Conservation (phyloP, 495 filamentous ascomycete species). For the Xylaria nigripes region DNA sequence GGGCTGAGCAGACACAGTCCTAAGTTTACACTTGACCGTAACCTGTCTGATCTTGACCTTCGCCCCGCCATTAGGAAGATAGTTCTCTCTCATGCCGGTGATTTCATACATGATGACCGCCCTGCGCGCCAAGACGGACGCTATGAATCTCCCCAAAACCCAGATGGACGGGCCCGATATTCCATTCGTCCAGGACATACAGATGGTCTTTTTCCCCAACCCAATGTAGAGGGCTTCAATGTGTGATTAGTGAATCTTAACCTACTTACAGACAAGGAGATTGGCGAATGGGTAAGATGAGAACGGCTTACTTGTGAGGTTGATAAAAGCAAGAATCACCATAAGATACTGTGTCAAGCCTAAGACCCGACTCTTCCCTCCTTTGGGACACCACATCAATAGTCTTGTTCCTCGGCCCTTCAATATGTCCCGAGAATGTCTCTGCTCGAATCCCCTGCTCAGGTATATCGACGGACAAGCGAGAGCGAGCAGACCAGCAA, state of each 20-base stretch:
- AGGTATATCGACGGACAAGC: conserved; percentile 17
- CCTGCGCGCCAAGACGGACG: conserved; percentile 10
- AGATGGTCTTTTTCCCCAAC: conserved; percentile 10
- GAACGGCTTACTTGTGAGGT: conserved; percentile 1
- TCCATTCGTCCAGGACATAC: conserved; percentile 2
- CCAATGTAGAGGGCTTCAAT: conserved; percentile 5
- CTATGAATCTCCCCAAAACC: conserved; percentile 10
- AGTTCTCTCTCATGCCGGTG: conserved; percentile 5
- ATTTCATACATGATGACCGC: conserved; percentile 16
- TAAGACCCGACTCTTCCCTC: not conserved
- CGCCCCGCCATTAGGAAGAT: too few species aligned
- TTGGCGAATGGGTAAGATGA: too few species aligned
- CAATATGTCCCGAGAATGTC: conserved; percentile 15
- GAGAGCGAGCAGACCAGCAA: conserved; percentile 15
- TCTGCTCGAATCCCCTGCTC: conserved; percentile 16
- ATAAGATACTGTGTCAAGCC: conserved; percentile 7
- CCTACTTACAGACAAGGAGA: too few species aligned
- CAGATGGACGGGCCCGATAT: conserved; percentile 9
- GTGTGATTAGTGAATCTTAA: not conserved
- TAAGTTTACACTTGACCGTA: too few species aligned
- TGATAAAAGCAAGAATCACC: conserved; percentile 3
- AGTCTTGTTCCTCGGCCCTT: not conserved
- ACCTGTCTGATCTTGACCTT: too few species aligned
- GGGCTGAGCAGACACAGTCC: too few species aligned
- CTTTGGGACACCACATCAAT: not conserved